Base-by-base conservation (phyloP, 305 asterid species). In the Rubia occidens region DNA sequence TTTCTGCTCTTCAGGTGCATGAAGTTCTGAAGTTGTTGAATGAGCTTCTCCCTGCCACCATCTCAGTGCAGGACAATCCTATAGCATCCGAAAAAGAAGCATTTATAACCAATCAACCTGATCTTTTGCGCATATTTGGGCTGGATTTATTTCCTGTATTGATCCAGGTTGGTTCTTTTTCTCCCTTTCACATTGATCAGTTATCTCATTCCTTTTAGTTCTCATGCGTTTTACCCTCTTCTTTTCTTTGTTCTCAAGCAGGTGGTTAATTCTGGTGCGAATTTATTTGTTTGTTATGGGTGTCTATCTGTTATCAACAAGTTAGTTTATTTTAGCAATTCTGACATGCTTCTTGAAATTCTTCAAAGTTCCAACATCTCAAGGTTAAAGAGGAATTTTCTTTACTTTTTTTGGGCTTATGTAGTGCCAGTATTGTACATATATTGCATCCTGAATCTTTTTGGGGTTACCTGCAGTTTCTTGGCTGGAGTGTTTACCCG, bases 201-300 rank as follows among this genome's bases (percentile, higher is more conserved):
- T 60, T 70, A 64, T 55, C 55, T 66, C 37, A 7, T 69, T 45
- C 42, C 18, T 70, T 68, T 14, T 63, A 5, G 18, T 55, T 13
- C 68, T 74, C 69, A 67, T 51, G 8, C 15, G 26, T 70, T 15
- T 11, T 53, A 68, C 68, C 76, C 77, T 64, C 29, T 60, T 17
- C 8, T 72, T 79, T 67, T 71, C 76, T 82, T 78, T 73, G 67
- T 78, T 55, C 64, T 80, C 69, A 66, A 78, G 70, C 90, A 95
- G 99, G 96, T 89, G 82, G 96, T 91, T 74, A 82, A 85, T 82
- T 85, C 99, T 82, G 98, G 99, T 67, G 84, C 79, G 74, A 86
- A 87, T 82, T 78, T 85, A 74, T 76, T 76, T 71, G 80, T 87
- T 74, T 89, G 92, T 82, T 85, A 85, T 74, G 95, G 98, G 65